Conservation (phyloP, 306 rosid species). For the Prunus armeniaca region DNA sequence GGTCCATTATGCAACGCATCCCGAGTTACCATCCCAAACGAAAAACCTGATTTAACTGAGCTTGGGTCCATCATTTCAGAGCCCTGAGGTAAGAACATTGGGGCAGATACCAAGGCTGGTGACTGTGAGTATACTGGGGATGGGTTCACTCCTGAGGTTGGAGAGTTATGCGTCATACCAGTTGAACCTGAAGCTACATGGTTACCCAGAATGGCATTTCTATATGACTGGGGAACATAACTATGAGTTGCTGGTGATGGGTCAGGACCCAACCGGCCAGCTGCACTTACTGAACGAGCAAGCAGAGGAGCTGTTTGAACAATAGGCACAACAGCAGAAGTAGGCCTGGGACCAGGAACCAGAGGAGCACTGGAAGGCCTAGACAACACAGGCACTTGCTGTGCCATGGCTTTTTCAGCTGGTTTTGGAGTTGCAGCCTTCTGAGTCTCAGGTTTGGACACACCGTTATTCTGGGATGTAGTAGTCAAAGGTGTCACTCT, state of each 20-base stretch:
- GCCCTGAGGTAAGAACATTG: conserved; percentile 54
- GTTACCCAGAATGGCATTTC: conserved; percentile 90
- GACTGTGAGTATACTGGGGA: conserved; percentile 56
- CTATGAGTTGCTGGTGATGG: conserved; percentile 73
- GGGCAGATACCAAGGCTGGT: conserved; percentile 60
- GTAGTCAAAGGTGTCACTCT: conserved; percentile 42
- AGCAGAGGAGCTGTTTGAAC: conserved; percentile 74
- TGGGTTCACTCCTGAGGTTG: conserved; percentile 49
- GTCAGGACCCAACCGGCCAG: conserved; percentile 89
- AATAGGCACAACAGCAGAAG: conserved; percentile 66
- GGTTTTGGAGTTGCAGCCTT: conserved; percentile 50
- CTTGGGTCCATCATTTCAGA: conserved; percentile 62
- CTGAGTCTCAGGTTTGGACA: conserved; percentile 56
- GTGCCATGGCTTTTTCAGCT: conserved; percentile 50
- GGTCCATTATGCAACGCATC: conserved; percentile 62
- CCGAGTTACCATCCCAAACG: conserved; percentile 46
- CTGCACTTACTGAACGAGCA: conserved; percentile 81
- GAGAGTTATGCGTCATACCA: conserved; percentile 50
- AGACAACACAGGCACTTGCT: conserved; percentile 54
- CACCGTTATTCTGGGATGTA: conserved; percentile 35
- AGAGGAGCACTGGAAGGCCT: conserved; percentile 88
- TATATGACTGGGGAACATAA: conserved; percentile 77
- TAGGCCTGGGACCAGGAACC: conserved; percentile 71
- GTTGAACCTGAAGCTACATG: conserved; percentile 50
- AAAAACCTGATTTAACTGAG: conserved; percentile 44